Conservation (phyloP, 164 flowering plant genomes). For the Aristolochia contorta region DNA sequence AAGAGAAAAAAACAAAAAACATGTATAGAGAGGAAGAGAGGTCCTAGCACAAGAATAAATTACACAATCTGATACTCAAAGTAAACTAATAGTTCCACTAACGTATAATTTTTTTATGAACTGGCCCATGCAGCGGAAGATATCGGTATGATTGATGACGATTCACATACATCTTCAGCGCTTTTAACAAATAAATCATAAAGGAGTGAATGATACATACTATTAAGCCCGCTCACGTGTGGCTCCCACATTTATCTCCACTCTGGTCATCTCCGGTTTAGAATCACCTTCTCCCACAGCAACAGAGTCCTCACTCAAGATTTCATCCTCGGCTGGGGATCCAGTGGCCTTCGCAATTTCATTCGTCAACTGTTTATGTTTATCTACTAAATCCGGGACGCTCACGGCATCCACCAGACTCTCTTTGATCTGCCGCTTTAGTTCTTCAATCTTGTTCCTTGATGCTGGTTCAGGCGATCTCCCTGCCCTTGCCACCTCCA, state of each 20-base stretch:
- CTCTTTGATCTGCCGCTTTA: constrained; percentile 45
- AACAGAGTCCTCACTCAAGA: constrained; percentile 13
- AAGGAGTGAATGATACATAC: no score
- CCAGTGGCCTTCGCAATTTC: constrained; percentile 30
- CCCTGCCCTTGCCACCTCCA: constrained; percentile 45
- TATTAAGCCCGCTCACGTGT: no score
- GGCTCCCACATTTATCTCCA: constrained; percentile 19
- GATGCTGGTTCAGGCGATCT: constrained; percentile 34
- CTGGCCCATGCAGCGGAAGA: no score
- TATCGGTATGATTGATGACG: no score
- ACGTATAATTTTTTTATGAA: no score
- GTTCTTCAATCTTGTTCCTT: constrained; percentile 43
- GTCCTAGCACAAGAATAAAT: no score
- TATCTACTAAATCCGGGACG: constrained; percentile 33
- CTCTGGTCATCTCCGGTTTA: constrained; percentile 18
- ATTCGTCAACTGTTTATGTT: constrained; percentile 37
- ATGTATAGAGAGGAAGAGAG: no score
- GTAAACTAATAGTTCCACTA: no score
- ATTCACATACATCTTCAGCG: no score
- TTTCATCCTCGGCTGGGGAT: constrained; percentile 23
- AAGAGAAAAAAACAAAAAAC: no score
- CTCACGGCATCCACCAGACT: constrained; percentile 37
- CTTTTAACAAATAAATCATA: no score
- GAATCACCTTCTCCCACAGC: constrained; percentile 14
- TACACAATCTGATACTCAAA: no score